Percentiles rank a stretch among this genome's conserved stretches.
Conservation (phyloP, 2,329 filamentous ascomycete species). For the Fusarium sp. region DNA sequence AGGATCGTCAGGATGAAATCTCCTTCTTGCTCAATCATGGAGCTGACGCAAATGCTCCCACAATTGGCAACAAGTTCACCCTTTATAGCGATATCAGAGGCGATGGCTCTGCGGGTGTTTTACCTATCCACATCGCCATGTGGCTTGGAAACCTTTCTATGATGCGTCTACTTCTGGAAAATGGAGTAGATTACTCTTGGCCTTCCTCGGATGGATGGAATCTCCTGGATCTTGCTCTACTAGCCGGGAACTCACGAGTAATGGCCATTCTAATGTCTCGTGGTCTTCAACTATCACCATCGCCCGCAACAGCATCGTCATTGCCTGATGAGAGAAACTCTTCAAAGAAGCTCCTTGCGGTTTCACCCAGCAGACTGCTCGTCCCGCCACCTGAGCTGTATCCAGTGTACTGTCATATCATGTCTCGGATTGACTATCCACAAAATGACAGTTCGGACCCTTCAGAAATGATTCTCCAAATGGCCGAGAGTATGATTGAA, state of each 20-base stretch:
- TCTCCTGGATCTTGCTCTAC: background rate
- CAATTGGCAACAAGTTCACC: background rate
- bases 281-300: background rate
- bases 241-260: background rate
- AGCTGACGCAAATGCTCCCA: background rate
- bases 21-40: background rate
- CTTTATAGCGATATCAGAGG: background rate
- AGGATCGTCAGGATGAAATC: background rate
- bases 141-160: background rate
- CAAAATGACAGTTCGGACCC: background rate
- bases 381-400: background rate
- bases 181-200: background rate
- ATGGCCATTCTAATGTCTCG: background rate
- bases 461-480: background rate
- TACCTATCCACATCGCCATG: background rate
- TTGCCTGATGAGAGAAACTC: background rate
- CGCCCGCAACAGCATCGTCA: background rate
- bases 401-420: background rate
- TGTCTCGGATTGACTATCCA: background rate
- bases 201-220: background rate
- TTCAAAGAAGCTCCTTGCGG: background rate
- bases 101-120: background rate
- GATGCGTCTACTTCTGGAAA: background rate
- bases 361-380: background rate
- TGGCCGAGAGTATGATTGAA: background rate